Percentiles rank a stretch among this genome's conserved stretches.
These are phyloP conservation scores for Stylosanthes scabra DNA, from an alignment of 331 rosid species.

Conservation along the genomic window DNA sequence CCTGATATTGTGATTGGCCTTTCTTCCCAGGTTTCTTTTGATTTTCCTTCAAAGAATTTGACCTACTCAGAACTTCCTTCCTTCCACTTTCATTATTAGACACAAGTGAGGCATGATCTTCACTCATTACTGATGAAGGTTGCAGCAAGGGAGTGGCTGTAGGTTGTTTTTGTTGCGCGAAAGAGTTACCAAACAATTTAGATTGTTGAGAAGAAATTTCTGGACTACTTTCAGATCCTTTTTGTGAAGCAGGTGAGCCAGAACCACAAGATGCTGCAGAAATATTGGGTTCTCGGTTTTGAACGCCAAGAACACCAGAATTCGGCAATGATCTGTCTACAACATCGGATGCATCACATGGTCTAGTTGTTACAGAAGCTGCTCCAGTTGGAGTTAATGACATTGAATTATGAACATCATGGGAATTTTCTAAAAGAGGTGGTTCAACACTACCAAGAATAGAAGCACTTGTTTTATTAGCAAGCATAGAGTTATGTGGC, in stretches of 20 bases:
- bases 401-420: constrained; percentile 49
- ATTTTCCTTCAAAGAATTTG: too few relatives aligned
- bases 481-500: constrained; percentile 50
- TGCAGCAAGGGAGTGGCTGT: constrained; percentile 16
- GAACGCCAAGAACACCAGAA: constrained; percentile 49
- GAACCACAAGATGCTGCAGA: constrained; percentile 50
- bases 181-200: too few relatives aligned
- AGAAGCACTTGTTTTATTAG: constrained; percentile 53
- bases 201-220: constrained; percentile 44
- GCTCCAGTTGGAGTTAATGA: constrained; percentile 46
- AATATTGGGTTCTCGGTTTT: constrained; percentile 57
- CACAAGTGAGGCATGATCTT: too few relatives aligned
- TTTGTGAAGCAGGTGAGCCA: constrained; percentile 43
- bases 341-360: constrained; percentile 48
- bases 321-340: constrained; percentile 43
- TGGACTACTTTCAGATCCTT: constrained; percentile 42
- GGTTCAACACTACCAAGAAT: constrained; percentile 50
- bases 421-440: constrained; percentile 55
- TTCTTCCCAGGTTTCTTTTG: too few relatives aligned
- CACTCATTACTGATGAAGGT: constrained; percentile 31
- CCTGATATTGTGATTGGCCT: too few relatives aligned
- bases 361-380: constrained; percentile 57
- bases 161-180: too few relatives aligned
- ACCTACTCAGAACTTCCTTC: too few relatives aligned
- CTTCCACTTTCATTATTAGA: too few relatives aligned